phyloP scores from a whole-genome alignment of 2,329 filamentous ascomycete genomes.

The Exophiala oligosperma region DNA sequence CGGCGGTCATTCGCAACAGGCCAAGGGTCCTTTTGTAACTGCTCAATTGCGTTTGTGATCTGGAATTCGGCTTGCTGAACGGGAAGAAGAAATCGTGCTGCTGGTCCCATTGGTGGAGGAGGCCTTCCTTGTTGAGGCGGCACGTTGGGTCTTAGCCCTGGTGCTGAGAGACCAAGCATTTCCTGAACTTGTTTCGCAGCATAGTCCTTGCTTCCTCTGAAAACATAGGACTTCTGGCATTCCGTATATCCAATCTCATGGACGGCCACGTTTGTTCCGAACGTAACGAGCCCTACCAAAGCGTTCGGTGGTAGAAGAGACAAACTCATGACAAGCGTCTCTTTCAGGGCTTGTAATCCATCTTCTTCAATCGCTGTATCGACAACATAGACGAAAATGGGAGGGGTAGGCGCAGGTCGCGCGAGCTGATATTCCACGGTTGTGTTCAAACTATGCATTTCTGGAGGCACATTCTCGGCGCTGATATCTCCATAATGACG shows the following conservation, averaged over 20 bases:
- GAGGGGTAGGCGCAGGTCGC: constrained; percentile 63
- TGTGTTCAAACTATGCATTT: constrained; percentile 64
- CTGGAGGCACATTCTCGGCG: constrained; percentile 63
- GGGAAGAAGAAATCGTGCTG: constrained; percentile 86
- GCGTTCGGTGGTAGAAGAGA: constrained; percentile 64
- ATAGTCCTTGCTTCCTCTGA: constrained; percentile 97
- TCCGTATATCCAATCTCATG: constrained; percentile 98
- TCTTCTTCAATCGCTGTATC: constrained; percentile 70
- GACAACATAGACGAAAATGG: constrained; percentile 68
- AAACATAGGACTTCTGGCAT: constrained; percentile 98
- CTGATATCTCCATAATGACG: constrained; percentile 71
- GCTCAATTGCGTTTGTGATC: constrained; percentile 91
- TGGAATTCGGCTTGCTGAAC: constrained; percentile 97
- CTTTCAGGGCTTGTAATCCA: constrained; percentile 65
- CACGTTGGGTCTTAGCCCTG: constrained; percentile 71
- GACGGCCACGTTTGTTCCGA: constrained; percentile 88
- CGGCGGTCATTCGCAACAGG: constrained; percentile 92
- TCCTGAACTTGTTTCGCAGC: constrained; percentile 98
- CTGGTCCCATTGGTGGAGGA: constrained; percentile 73
- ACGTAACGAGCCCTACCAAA: constrained; percentile 65
- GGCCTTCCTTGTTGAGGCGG: constrained; percentile 72
- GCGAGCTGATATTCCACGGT: constrained; percentile 67
- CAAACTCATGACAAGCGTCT: constrained; percentile 67
- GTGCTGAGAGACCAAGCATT: constrained; percentile 83
- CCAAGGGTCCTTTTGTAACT: constrained; percentile 96